These are phyloP conservation scores for Podospora pseudocomata DNA, from an alignment of 495 filamentous ascomycete species.

Conservation along the genomic window DNA sequence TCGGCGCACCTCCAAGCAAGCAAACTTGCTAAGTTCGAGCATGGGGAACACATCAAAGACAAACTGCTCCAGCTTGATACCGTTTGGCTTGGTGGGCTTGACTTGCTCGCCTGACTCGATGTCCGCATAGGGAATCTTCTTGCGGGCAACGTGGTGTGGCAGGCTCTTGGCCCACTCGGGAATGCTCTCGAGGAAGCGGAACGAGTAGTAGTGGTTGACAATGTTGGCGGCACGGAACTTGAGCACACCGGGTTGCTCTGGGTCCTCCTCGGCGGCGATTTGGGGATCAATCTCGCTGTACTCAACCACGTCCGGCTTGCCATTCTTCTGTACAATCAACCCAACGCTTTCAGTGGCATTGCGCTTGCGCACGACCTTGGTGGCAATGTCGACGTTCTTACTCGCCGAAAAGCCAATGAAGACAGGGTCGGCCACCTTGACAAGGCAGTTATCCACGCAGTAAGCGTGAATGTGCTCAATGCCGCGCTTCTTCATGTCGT, in stretches of 20 bases:
- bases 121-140: slow-evolving; percentile 94
- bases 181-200: slow-evolving; percentile 86
- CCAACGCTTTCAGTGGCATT: slow-evolving; percentile 96
- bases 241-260: slow-evolving; percentile 74
- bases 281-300: slow-evolving; percentile 94
- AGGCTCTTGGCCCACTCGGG: slow-evolving; percentile 79
- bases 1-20: slow-evolving; percentile 89
- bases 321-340: slow-evolving; percentile 90
- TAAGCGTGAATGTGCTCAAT: slow-evolving; percentile 97
- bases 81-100: slow-evolving; percentile 92
- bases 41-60: slow-evolving; percentile 98
- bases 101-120: slow-evolving; percentile 68
- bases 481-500: slow-evolving; percentile 82
- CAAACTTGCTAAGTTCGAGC: slow-evolving; percentile 82
- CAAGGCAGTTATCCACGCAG: slow-evolving; percentile 99
- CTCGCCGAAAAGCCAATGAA: slow-evolving; percentile 92
- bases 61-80: slow-evolving; percentile 98
- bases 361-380: slow-evolving; percentile 97
- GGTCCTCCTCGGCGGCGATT: slow-evolving; percentile 83
- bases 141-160: slow-evolving; percentile 91
- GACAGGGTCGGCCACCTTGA: slow-evolving; percentile 91
- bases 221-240: slow-evolving; percentile 98
- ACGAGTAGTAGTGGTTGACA: slow-evolving; percentile 99
- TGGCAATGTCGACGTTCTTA: slow-evolving; percentile 90
- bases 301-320: slow-evolving; percentile 95